Percentiles rank a stretch among this genome's conserved stretches.
These are phyloP conservation scores for Cystofilobasidium bisporidii DNA, from an alignment of 768 basidiomycete species.

Conservation along the genomic window DNA sequence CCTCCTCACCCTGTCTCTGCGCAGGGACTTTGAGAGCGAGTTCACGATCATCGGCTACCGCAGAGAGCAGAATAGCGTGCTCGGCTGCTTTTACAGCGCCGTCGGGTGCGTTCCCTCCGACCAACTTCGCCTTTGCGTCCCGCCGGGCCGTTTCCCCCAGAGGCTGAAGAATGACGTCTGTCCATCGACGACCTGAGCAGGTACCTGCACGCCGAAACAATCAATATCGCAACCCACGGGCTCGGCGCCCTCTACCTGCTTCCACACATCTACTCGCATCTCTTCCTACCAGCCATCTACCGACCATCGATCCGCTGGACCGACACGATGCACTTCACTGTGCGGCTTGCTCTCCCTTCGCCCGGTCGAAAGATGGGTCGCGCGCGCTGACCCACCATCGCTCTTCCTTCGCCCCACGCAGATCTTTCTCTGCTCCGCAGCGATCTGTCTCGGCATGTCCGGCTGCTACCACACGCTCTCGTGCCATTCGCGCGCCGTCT, in stretches of 20 bases:
- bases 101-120: conserved; percentile 16
- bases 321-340: conserved; percentile 15
- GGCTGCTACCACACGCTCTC: conserved; percentile 13
- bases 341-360: too few species aligned
- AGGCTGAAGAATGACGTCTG: too few species aligned
- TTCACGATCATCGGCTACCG: conserved; percentile 19
- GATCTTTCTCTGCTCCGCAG: conserved; percentile 59
- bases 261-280: conserved; percentile 48
- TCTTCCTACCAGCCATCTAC: conserved; percentile 36
- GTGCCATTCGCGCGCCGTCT: conserved; percentile 55
- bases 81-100: conserved; percentile 10
- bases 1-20: neutral
- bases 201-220: conserved; percentile 41
- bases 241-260: conserved; percentile 55
- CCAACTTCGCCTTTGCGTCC: too few species aligned
- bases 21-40: conserved; percentile 24
- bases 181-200: too few species aligned
- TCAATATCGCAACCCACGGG: conserved; percentile 79
- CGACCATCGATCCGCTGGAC: conserved; percentile 4
- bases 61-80: conserved; percentile 8
- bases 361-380: too few species aligned
- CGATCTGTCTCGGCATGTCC: conserved; percentile 9
- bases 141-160: too few species aligned
- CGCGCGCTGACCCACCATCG: too few species aligned
- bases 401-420: conserved; percentile 46